Evolutionary conservation across 2,329 filamentous ascomycete species (phyloP), one percentile per base, ranked within the genome.

Genomic region (Ascocoryne sarcoides): DNA sequence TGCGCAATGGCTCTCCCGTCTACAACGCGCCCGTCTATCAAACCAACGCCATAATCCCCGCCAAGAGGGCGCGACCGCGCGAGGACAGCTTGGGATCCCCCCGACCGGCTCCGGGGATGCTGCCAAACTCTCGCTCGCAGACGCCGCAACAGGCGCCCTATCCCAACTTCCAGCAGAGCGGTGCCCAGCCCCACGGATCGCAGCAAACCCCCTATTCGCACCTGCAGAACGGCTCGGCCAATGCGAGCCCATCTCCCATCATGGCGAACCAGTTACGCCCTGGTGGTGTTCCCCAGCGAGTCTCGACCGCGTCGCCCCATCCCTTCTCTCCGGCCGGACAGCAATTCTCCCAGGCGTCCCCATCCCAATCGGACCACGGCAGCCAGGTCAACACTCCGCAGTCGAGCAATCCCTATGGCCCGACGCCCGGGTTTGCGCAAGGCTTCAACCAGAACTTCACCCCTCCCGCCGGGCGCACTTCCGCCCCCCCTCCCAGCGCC

Each of bases 251-350:
- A 9, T 96, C 92, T 5, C 92, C 92, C 19, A 90, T 93, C 47
- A 88, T 95, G 77, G 77, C 78, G 46, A 88, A 82, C 58, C 89
- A 93, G 56, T 69, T 81, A 60, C 76, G 79, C 47, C 74, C 79
- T 23, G 76, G 84, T 57, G 74, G 74, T 57, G 79, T 83, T 10
- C 80, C 82, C 29, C 84, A 88, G 59, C 72, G 88, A 56, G 86
- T 96, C 62, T 83, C 88, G 50, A 95, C 90, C 33, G 83, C 87
- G 32, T 96, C 92, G 21, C 90, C 92, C 3, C 90, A 92, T 62
- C 86, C 87, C 1, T 95, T 93, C 60, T 89, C 84, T 2, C 84
- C 84, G 12, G 79, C 80, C 42, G 73, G 75, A 21, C 81, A 83
- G 52, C 82, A 84, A 56, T 84, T 86, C 54, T 74, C 74, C 12